phyloP scores from a whole-genome alignment of 768 basidiomycete genomes.

The Russula abietina region DNA sequence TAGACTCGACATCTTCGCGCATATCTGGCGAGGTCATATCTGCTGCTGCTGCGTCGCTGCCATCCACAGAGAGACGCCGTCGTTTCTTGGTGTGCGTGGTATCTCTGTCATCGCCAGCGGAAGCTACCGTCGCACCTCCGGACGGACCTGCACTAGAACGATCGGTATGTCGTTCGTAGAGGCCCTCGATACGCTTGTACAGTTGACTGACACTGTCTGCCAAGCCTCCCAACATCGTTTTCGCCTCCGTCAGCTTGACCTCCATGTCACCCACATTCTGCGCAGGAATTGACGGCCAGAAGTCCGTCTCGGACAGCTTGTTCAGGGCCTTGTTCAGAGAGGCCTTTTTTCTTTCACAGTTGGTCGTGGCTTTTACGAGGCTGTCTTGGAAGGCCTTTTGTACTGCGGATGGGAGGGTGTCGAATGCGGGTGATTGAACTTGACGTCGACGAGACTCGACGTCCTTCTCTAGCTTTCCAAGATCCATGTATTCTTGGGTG shows the following conservation, averaged over 20 bases:
- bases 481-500: slow-evolving; percentile 20
- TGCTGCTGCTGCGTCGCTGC: neutral
- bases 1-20: slow-evolving; percentile 13
- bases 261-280: slow-evolving; percentile 27
- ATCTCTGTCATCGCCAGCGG: neutral
- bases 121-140: neutral
- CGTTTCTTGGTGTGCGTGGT: slow-evolving; percentile 6
- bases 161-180: neutral
- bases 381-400: slow-evolving; percentile 28
- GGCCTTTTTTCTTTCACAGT: slow-evolving; percentile 31
- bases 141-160: neutral
- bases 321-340: slow-evolving; percentile 31
- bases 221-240: slow-evolving; percentile 33
- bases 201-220: slow-evolving; percentile 24
- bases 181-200: slow-evolving; percentile 15
- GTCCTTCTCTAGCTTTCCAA: slow-evolving; percentile 21
- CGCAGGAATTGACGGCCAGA: slow-evolving; percentile 37
- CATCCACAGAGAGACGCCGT: slow-evolving; percentile 7
- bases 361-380: slow-evolving; percentile 27
- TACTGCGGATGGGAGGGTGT: slow-evolving; percentile 28
- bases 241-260: slow-evolving; percentile 26
- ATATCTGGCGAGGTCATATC: slow-evolving; percentile 3
- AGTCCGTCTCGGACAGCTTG: slow-evolving; percentile 33
- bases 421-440: slow-evolving; percentile 27
- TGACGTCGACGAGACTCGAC: slow-evolving; percentile 26